Evolutionary conservation across 805 yeast species (phyloP).

Genomic region (Candida peoriensis): DNA sequence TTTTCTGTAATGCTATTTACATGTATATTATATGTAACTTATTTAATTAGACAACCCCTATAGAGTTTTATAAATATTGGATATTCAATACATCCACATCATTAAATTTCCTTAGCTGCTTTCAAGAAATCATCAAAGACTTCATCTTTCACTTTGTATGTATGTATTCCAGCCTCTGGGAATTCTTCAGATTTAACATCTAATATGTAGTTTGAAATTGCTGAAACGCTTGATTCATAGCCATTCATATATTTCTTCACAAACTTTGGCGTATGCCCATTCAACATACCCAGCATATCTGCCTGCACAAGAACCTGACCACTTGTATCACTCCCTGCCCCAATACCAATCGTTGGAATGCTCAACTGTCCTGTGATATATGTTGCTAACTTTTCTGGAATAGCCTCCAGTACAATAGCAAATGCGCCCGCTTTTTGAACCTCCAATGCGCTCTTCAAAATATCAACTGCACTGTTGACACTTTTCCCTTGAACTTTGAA

Average conservation of each 20-base stretch:
- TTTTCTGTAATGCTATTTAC: no score
- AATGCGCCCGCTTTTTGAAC: slow-evolving; percentile 76
- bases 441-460: slow-evolving; percentile 62
- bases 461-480: slow-evolving; percentile 43
- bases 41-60: no score
- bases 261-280: slow-evolving; percentile 59
- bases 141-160: slow-evolving; percentile 65
- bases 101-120: slow-evolving; percentile 12
- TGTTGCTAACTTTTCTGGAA: slow-evolving; percentile 69
- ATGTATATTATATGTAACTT: no score
- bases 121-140: slow-evolving; percentile 42
- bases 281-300: slow-evolving; percentile 74
- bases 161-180: slow-evolving; percentile 58
- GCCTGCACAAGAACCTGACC: slow-evolving; percentile 91
- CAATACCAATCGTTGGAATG: slow-evolving; percentile 92
- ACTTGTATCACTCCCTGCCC: slow-evolving; percentile 79
- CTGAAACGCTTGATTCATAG: slow-evolving; percentile 41
- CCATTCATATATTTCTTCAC: slow-evolving; percentile 64
- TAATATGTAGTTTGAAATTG: slow-evolving; percentile 45
- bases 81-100: no score
- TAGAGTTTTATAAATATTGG: no score
- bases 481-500: slow-evolving; percentile 80
- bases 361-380: slow-evolving; percentile 52
- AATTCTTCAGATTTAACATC: slow-evolving; percentile 56
- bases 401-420: slow-evolving; percentile 73